Percentiles rank a stretch among this genome's conserved stretches.
phyloP scores from a whole-genome alignment of 1,284 basidiomycete species.

The Inonotus obliquus region DNA sequence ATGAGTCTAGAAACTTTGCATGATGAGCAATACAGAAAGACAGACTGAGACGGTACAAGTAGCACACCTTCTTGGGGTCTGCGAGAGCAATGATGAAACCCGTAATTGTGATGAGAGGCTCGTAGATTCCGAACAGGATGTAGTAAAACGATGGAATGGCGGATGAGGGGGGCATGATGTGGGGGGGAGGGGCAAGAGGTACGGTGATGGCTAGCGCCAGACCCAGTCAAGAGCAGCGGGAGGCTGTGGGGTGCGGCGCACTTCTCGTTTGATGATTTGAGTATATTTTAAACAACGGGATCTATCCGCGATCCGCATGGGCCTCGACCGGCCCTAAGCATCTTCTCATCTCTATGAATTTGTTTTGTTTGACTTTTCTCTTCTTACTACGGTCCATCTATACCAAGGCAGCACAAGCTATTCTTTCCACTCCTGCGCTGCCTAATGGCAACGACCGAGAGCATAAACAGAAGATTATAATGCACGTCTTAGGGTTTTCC shows the following conservation, averaged over 20 bases:
- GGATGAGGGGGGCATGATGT: constrained; percentile 34
- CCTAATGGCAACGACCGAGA: constrained; percentile 80
- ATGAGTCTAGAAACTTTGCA: constrained; percentile 44
- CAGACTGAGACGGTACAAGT: constrained; percentile 19
- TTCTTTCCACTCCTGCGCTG: constrained; percentile 35
- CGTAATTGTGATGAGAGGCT: constrained; percentile 58
- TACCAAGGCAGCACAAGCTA: constrained; percentile 49
- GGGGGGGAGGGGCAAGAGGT: background rate
- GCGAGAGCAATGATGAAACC: constrained; percentile 63
- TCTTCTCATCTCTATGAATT: constrained; percentile 31
- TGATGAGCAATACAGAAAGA: background rate
- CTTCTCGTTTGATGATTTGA: constrained; percentile 19
- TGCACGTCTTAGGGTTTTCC: constrained; percentile 41
- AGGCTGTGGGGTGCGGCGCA: no score
- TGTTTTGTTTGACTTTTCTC: background rate
- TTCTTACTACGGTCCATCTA: constrained; percentile 29
- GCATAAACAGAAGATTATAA: constrained; percentile 56
- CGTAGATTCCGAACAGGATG: constrained; percentile 65
- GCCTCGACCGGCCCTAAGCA: background rate
- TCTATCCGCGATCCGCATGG: background rate
- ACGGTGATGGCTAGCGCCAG: background rate
- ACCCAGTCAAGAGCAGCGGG: background rate
- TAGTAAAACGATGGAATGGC: constrained; percentile 70
- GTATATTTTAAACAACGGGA: constrained; percentile 19
- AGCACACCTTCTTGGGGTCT: constrained; percentile 57